Percentiles rank a stretch among this genome's conserved stretches.
Conservation (phyloP, 2,329 filamentous ascomycete species). For the Dactylellina leptospora region DNA sequence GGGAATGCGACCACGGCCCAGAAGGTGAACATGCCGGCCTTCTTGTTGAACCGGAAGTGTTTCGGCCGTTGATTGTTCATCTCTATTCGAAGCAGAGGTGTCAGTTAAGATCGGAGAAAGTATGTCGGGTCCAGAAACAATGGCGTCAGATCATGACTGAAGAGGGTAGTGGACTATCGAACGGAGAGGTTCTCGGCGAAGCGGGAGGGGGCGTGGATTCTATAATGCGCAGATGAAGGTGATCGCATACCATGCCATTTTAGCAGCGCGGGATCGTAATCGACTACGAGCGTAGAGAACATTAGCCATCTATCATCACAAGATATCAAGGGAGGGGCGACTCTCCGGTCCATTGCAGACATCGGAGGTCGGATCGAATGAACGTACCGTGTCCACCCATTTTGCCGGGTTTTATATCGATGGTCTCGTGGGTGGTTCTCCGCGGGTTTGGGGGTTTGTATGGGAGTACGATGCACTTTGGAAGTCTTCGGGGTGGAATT, state of each 20-base stretch:
- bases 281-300: not conserved
- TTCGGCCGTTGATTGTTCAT: conserved; percentile 46
- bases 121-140: not conserved
- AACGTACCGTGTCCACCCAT: conserved; percentile 33
- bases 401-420: conserved; percentile 22
- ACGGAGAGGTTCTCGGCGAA: no score
- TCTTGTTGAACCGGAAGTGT: conserved; percentile 28
- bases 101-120: not conserved
- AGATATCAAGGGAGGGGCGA: not conserved
- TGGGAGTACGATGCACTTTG: no score
- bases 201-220: not conserved
- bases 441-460: not conserved
- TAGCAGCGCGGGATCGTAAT: conserved; percentile 47
- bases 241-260: conserved; percentile 42
- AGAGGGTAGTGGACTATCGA: no score
- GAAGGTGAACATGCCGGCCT: conserved; percentile 26
- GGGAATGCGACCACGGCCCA: conserved; percentile 29
- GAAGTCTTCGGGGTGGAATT: no score
- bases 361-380: not conserved
- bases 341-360: not conserved
- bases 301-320: no score
- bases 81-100: conserved; percentile 11
- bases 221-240: not conserved
- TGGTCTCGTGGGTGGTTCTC: conserved; percentile 11
- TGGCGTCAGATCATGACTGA: no score